Percentiles rank a stretch among this genome's conserved stretches.
phyloP scores from a whole-genome alignment of 805 yeast genomes.

The Wickerhamomyces mucosus region DNA sequence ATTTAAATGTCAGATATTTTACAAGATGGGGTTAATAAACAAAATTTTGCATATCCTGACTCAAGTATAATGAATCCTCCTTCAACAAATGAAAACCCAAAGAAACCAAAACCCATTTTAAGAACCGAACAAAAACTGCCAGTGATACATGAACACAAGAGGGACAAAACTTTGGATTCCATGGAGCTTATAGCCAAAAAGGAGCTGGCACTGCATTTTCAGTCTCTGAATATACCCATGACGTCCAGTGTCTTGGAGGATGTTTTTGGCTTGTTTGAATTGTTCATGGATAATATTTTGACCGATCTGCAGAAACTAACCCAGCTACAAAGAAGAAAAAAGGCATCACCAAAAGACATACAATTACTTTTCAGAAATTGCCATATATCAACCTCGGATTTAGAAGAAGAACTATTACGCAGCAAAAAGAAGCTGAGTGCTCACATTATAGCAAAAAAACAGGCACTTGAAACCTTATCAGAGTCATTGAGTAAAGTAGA shows the following conservation, averaged over 20 bases:
- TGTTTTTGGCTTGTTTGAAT: slow-evolving; percentile 25
- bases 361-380: slow-evolving; percentile 34
- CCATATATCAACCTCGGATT: slow-evolving; percentile 27
- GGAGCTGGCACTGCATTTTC: slow-evolving; percentile 28
- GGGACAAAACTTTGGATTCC: too few species aligned
- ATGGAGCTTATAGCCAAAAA: slow-evolving; percentile 24
- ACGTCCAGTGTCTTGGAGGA: slow-evolving; percentile 29
- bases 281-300: slow-evolving; percentile 30
- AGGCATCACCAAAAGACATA: slow-evolving; percentile 45
- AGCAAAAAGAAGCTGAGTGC: slow-evolving; percentile 11
- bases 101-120: too few species aligned
- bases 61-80: too few species aligned
- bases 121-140: too few species aligned
- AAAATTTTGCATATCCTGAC: too few species aligned
- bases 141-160: too few species aligned
- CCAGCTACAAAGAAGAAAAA: slow-evolving; percentile 49
- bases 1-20: too few species aligned
- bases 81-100: too few species aligned
- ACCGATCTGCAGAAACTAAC: slow-evolving; percentile 38
- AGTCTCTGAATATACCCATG: slow-evolving; percentile 22
- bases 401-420: slow-evolving; percentile 27
- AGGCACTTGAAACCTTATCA: slow-evolving; percentile 7
- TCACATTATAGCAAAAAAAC: slow-evolving; percentile 12
- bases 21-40: too few species aligned
- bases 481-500: slow-evolving; percentile 10